Conservation (phyloP, 169 alveolate species). For the Cryptosporidium sp. region DNA sequence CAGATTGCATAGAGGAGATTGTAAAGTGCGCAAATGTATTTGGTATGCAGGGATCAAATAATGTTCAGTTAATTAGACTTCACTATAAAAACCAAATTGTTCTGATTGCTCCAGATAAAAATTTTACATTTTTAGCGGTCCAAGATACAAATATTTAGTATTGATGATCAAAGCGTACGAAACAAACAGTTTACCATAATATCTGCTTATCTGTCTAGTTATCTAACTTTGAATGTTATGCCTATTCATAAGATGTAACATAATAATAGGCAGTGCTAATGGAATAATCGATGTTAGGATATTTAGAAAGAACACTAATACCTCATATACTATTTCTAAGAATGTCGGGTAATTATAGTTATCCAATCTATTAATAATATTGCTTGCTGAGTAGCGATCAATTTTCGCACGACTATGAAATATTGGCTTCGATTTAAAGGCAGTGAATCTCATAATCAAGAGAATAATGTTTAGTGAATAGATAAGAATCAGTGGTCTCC, state of each 20-base stretch:
- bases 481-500: slow-evolving; percentile 46
- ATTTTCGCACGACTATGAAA: slow-evolving; percentile 1
- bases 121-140: slow-evolving; percentile 28
- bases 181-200: not conserved
- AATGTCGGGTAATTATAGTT: slow-evolving; percentile 28
- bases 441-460: slow-evolving; percentile 1
- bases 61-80: slow-evolving; percentile 48
- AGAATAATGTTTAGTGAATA: slow-evolving; percentile 16
- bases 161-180: not conserved
- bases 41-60: not conserved
- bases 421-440: slow-evolving; percentile 55
- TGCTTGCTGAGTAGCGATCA: not conserved
- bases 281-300: slow-evolving; percentile 59
- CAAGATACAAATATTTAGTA: slow-evolving; percentile 34
- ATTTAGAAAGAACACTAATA: slow-evolving; percentile 34
- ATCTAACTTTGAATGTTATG: slow-evolving; percentile 31
- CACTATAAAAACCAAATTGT: slow-evolving; percentile 38
- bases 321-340: slow-evolving; percentile 40
- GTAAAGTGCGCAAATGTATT: slow-evolving; percentile 49
- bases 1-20: slow-evolving; percentile 1
- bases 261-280: slow-evolving; percentile 35
- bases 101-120: slow-evolving; percentile 67
- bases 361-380: not conserved
- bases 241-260: slow-evolving; percentile 27
- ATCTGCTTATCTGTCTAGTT: not conserved